A percentile compares a stretch with the other conserved stretches of the same genome.
Evolutionary conservation across 352 stramenopile genomes (phyloP).

Genomic region (Pythium grandisporangium): DNA sequence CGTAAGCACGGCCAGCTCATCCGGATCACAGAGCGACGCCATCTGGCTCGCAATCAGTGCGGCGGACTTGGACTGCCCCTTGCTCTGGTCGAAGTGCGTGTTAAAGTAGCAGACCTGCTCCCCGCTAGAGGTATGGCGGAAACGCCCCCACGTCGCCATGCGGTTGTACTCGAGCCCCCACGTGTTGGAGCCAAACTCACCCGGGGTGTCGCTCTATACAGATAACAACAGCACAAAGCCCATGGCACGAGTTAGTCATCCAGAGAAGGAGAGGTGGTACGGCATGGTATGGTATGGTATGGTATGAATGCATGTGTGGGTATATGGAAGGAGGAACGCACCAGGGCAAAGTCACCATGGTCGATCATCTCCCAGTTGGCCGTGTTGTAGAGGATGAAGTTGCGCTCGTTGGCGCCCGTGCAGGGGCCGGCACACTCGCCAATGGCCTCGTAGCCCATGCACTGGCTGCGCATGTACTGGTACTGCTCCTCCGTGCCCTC

Average conservation of each 20-base stretch:
- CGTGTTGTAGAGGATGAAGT: slow-evolving; percentile 1
- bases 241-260: too few relatives aligned
- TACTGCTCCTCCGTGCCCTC: slow-evolving; percentile 4
- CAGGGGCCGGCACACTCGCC: slow-evolving; percentile 1
- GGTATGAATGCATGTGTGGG: too few relatives aligned
- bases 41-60: slow-evolving; percentile 7
- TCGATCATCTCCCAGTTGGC: slow-evolving; percentile 1
- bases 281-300: too few relatives aligned
- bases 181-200: slow-evolving; percentile 3
- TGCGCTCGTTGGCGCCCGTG: not conserved
- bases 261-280: too few relatives aligned
- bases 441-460: slow-evolving; percentile 3
- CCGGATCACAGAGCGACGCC: slow-evolving; percentile 5
- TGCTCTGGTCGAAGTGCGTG: slow-evolving; percentile 14
- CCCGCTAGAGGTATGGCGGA: slow-evolving; percentile 2
- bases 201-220: not conserved
- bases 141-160: slow-evolving; percentile 9
- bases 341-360: slow-evolving; percentile 1
- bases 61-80: slow-evolving; percentile 4
- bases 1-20: slow-evolving; percentile 10
- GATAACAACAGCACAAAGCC: too few relatives aligned
- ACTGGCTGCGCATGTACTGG: not conserved
- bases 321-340: too few relatives aligned
- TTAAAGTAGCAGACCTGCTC: slow-evolving; percentile 15
- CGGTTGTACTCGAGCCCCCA: slow-evolving; percentile 14